These are phyloP conservation scores for Tetrahymena malaccensis DNA, from an alignment of 73 alveolate genomes.

Conservation along the genomic window DNA sequence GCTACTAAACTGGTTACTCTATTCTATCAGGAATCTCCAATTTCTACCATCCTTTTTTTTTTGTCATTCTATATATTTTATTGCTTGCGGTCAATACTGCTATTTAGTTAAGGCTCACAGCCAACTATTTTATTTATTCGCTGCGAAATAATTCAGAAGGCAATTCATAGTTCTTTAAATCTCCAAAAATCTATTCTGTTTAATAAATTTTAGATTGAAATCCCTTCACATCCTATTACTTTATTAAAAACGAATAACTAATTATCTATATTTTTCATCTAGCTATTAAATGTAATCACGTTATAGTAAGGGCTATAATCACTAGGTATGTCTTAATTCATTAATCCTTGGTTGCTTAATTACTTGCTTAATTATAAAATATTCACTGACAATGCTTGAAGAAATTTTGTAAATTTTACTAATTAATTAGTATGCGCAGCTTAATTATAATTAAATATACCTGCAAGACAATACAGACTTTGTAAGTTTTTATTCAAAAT, in stretches of 20 bases:
- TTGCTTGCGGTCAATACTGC: not conserved
- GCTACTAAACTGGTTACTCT: not conserved
- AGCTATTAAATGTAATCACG: not conserved
- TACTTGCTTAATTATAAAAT: not conserved
- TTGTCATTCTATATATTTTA: not conserved
- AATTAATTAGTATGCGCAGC: not conserved
- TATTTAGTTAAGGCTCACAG: not conserved
- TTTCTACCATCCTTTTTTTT: not conserved
- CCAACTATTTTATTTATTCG: not conserved
- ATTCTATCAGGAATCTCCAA: not conserved
- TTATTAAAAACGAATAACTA: not conserved
- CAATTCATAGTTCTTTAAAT: not conserved
- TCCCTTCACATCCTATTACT: not conserved
- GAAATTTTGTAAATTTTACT: too few relatives aligned
- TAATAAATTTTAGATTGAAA: not conserved
- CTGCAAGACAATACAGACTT: not conserved
- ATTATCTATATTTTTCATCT: not conserved
- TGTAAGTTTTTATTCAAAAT: too few relatives aligned
- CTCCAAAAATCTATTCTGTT: not conserved
- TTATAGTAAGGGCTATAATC: not conserved
- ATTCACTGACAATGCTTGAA: not conserved
- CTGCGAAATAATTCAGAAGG: not conserved
- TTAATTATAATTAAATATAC: too few relatives aligned
- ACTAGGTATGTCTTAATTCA: not conserved
- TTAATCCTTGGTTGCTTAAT: not conserved